These are phyloP conservation scores for Dendrobium officinale DNA, from an alignment of 106 monocot genomes.

Conservation along the genomic window DNA sequence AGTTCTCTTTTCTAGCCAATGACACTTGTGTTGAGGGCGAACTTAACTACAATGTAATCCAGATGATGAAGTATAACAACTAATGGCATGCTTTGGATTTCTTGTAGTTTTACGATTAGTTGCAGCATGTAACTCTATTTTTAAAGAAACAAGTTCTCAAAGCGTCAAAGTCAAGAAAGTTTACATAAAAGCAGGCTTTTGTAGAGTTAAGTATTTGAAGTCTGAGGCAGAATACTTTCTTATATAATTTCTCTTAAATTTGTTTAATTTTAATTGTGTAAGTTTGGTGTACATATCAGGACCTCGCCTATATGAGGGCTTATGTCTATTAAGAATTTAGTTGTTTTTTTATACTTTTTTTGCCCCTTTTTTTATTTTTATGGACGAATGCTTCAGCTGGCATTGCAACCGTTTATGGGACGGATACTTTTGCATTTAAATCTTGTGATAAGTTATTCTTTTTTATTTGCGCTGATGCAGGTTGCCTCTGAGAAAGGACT, in stretches of 20 bases:
- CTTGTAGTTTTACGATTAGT: neutral
- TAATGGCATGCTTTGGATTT: neutral
- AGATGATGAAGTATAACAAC: neutral
- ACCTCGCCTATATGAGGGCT: neutral
- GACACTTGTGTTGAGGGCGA: neutral
- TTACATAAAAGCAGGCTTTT: neutral
- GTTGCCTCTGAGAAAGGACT: slow-evolving; percentile 91
- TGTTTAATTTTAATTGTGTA: neutral
- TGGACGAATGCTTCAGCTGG: neutral
- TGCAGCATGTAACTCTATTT: neutral
- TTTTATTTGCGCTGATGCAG: slow-evolving; percentile 28
- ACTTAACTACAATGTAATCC: neutral
- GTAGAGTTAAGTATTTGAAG: neutral
- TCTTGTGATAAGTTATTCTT: neutral
- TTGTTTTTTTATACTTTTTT: neutral
- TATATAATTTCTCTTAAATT: neutral
- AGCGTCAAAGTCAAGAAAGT: neutral
- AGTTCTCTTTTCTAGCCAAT: neutral
- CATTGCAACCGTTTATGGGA: neutral
- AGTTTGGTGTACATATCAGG: neutral
- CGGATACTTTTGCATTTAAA: neutral
- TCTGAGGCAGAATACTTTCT: neutral
- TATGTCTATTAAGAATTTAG: neutral
- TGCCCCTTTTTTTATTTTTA: neutral
- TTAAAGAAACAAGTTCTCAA: neutral